These are phyloP conservation scores for Cymbidium sinense DNA, from an alignment of 106 monocot species.

Conservation along the genomic window DNA sequence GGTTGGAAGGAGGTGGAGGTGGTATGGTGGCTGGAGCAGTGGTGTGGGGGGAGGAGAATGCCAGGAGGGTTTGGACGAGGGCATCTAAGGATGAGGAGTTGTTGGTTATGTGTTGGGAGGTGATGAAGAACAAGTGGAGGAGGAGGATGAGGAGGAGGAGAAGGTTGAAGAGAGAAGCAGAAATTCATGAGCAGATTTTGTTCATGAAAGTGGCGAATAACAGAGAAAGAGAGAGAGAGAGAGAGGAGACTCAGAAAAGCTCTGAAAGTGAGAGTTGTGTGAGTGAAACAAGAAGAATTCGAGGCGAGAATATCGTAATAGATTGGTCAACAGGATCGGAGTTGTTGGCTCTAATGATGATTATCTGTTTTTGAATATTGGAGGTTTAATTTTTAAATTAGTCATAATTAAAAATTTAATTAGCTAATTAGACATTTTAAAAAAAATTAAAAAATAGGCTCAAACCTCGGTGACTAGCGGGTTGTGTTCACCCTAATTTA, in stretches of 20 bases:
- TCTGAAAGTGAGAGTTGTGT: too few relatives aligned
- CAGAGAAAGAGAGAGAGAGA: too few relatives aligned
- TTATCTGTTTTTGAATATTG: too few relatives aligned
- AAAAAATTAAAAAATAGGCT: too few relatives aligned
- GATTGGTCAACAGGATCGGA: background rate
- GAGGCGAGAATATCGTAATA: too few relatives aligned
- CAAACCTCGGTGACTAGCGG: too few relatives aligned
- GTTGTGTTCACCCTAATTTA: too few relatives aligned
- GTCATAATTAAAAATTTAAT: too few relatives aligned
- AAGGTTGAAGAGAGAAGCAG: background rate
- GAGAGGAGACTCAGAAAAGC: too few relatives aligned
- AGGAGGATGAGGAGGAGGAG: background rate
- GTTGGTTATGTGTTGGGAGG: background rate
- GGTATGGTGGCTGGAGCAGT: slow-evolving; percentile 14
- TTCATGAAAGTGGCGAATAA: background rate
- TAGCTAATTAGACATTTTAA: too few relatives aligned
- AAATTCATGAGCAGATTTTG: background rate
- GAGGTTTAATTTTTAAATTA: too few relatives aligned
- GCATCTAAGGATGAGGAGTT: slow-evolving; percentile 10
- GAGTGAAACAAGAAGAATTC: too few relatives aligned
- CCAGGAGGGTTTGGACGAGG: slow-evolving; percentile 10
- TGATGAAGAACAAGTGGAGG: background rate
- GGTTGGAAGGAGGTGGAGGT: slow-evolving; percentile 19
- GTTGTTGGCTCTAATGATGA: background rate
- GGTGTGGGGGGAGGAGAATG: slow-evolving; percentile 5